Conservation (phyloP, 164 flowering plant species). For the Tetracentron sinense region DNA sequence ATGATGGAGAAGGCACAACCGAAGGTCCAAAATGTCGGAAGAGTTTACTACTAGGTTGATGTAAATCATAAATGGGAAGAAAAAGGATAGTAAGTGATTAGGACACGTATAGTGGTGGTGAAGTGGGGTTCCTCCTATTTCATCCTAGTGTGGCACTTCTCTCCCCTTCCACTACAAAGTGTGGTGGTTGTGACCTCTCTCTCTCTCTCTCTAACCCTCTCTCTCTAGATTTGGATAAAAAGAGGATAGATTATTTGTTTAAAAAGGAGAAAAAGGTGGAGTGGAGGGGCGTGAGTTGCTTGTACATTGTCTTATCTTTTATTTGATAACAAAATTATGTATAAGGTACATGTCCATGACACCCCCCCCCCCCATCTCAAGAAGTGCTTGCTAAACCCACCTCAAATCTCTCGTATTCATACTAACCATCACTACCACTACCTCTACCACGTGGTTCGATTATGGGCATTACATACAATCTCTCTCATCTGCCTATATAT, state of each 20-base stretch:
- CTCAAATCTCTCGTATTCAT: too few relatives aligned
- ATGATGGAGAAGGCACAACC: slow-evolving; percentile 21
- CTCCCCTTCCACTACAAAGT: slow-evolving; percentile 16
- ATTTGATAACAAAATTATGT: neutral
- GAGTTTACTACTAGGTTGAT: neutral
- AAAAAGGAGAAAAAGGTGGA: neutral
- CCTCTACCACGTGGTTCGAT: too few relatives aligned
- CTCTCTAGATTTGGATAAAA: neutral
- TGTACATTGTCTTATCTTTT: neutral
- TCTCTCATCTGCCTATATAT: too few relatives aligned
- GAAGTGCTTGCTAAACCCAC: too few relatives aligned
- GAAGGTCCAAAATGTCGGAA: slow-evolving; percentile 13
- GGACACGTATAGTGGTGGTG: slow-evolving; percentile 10
- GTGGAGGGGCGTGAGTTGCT: neutral
- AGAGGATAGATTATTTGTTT: too few relatives aligned
- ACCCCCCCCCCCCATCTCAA: too few relatives aligned
- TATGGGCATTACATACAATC: too few relatives aligned
- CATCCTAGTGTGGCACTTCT: slow-evolving; percentile 19
- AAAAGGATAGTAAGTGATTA: slow-evolving; percentile 6
- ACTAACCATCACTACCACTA: too few relatives aligned
- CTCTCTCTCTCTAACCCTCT: neutral
- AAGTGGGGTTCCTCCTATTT: slow-evolving; percentile 1
- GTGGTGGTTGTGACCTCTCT: too few relatives aligned
- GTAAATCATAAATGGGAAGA: neutral
- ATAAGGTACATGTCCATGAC: too few relatives aligned